Percentiles rank a stretch among this genome's conserved stretches.
Evolutionary conservation across 2,329 filamentous ascomycete genomes (phyloP).

Genomic region (Calcarisporium arbuscula): DNA sequence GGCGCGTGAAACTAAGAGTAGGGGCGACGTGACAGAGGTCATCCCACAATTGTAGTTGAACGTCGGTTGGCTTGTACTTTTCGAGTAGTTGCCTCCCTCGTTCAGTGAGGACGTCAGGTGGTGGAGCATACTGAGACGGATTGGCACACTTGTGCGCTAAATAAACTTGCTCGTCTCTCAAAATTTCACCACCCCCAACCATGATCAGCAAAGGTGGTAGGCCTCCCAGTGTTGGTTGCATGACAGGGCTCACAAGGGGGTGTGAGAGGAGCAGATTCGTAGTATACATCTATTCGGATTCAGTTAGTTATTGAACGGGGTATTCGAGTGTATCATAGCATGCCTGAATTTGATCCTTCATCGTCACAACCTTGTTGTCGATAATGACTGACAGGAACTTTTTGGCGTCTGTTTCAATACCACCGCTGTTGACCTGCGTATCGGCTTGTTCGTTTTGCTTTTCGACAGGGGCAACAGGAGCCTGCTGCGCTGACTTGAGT

Average conservation of each 20-base stretch:
- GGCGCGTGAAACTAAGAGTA: conserved; percentile 91
- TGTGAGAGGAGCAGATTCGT: conserved; percentile 82
- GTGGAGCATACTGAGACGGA: conserved; percentile 68
- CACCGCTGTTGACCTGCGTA: conserved; percentile 21
- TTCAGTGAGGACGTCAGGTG: conserved; percentile 56
- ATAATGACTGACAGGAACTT: conserved; percentile 58
- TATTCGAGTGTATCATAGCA: conserved; percentile 8
- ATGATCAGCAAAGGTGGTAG: conserved; percentile 83
- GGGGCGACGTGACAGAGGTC: conserved; percentile 88
- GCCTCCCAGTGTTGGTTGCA: conserved; percentile 85
- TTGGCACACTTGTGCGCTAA: conserved; percentile 91
- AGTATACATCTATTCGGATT: conserved; percentile 54
- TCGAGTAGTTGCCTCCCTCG: conserved; percentile 52
- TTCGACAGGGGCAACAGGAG: conserved; percentile 23
- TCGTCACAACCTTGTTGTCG: conserved; percentile 61
- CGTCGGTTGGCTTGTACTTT: conserved; percentile 76
- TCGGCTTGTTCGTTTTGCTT: conserved; percentile 13
- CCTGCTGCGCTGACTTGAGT: conserved; percentile 27
- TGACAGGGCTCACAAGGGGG: conserved; percentile 80
- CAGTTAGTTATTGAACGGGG: conserved; percentile 6
- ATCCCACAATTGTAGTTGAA: conserved; percentile 94
- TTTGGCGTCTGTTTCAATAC: conserved; percentile 19
- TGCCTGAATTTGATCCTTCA: conserved; percentile 91
- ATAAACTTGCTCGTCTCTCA: conserved; percentile 93
- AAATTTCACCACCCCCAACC: conserved; percentile 78